These are phyloP conservation scores for Podosphaera fusca DNA, from an alignment of 2,329 filamentous ascomycete genomes.

Conservation along the genomic window DNA sequence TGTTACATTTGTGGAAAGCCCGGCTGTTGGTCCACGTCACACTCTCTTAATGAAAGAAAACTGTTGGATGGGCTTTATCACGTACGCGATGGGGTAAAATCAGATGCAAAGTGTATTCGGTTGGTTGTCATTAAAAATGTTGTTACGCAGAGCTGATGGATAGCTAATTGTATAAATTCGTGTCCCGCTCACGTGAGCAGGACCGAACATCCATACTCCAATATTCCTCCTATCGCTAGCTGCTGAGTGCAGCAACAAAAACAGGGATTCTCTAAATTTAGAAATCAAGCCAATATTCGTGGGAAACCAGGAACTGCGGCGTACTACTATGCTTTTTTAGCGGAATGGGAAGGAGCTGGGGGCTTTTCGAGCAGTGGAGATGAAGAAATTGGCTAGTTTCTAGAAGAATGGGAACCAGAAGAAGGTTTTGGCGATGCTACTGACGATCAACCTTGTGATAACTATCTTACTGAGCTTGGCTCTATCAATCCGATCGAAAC, in stretches of 20 bases:
- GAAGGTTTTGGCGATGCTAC: not conserved
- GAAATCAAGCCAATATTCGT: not conserved
- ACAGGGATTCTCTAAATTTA: not conserved
- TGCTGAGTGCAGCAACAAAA: not conserved
- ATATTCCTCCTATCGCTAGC: too few relatives aligned
- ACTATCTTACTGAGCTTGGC: not conserved
- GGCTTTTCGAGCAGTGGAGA: not conserved
- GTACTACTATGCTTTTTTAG: not conserved
- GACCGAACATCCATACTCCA: too few relatives aligned
- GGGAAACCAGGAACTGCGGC: not conserved
- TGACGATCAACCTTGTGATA: not conserved
- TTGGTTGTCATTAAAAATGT: too few relatives aligned
- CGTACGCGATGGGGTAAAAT: too few relatives aligned
- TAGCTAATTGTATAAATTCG: too few relatives aligned
- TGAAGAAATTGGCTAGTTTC: not conserved
- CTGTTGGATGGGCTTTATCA: too few relatives aligned
- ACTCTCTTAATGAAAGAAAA: not conserved
- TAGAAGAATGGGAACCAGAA: not conserved
- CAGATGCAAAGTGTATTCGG: too few relatives aligned
- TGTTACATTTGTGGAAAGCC: not conserved
- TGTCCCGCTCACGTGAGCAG: too few relatives aligned
- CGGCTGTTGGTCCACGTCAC: not conserved
- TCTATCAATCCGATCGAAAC: not conserved
- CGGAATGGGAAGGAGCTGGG: not conserved
- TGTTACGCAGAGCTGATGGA: too few relatives aligned